Evolutionary conservation across 2,329 filamentous ascomycete species (phyloP), one percentile per base, ranked within the genome.

Genomic region (Aspergillus alliaceus): DNA sequence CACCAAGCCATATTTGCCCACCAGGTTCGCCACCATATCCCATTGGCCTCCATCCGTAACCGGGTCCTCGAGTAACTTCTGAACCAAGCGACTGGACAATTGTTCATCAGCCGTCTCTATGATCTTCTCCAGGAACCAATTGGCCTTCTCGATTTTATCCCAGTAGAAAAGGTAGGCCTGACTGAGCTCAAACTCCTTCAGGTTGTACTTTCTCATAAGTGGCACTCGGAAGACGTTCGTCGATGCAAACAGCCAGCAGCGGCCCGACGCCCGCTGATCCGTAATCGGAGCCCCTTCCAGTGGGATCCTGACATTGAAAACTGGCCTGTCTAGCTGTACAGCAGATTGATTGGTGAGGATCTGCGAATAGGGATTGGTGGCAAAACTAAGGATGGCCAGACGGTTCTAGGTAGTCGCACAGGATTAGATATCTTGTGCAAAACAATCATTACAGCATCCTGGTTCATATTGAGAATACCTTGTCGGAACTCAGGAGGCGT

Each of bases 171-270:
- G 82, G 68, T 96, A 96, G 1, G 88, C 82, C 75, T 96, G 92
- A 29, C 88, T 92, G n/a, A 96, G 81, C 79, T 96, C 90, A 67
- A 96, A 96, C 53, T 84, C 80, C 47, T 87, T 84, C 20, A 96
- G 83, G 61, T 86, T 85, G 74, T 96, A 90, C 67, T 88, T 88
- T 75, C 90, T 89, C 88, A 95, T 93, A 47, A 96, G 80, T 1
- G 91, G 89, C n/a, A 96, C 84, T 27, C 92, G 88, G 77, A 96
- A 95, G 55, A 96, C 87, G 66, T 96, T 96, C n/a, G 90, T 95
- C 4, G 90, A 86, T 1, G 92, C 92, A 66, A 96, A 96, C 61
- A 96, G 84, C 92, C 92, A 96, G 80, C 92, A 96, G 62, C 92
- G 83, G 7, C 91, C 92, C 2, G 89, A 92, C 7, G 84, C 84